These are phyloP conservation scores for Pseudogymnoascus sp. DNA, from an alignment of 2,329 filamentous ascomycete genomes.

Conservation along the genomic window DNA sequence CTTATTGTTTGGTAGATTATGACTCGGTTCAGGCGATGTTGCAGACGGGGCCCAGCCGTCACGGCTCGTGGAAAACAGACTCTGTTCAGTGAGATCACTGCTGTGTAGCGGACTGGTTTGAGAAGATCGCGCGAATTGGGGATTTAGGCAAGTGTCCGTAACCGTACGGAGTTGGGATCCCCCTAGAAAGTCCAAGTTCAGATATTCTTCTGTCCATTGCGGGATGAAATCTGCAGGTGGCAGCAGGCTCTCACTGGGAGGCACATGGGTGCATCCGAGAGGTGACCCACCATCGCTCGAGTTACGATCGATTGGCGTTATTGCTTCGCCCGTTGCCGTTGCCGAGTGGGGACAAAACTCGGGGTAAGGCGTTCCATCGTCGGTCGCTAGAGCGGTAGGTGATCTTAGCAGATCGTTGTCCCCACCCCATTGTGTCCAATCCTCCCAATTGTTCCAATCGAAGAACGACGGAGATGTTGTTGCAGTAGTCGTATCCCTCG, in stretches of 20 bases:
- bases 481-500: background rate
- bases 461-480: background rate
- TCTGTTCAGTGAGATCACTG: background rate
- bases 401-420: background rate
- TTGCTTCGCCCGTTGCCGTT: background rate
- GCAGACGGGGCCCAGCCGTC: background rate
- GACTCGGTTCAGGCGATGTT: background rate
- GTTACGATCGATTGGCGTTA: background rate
- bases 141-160: background rate
- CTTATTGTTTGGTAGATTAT: conserved; percentile 19
- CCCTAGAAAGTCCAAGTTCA: background rate
- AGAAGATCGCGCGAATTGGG: background rate
- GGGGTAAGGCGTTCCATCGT: background rate
- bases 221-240: background rate
- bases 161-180: background rate
- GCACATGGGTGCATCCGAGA: background rate
- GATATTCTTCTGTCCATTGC: background rate
- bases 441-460: background rate
- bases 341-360: background rate
- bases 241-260: background rate
- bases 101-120: background rate
- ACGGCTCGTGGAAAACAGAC: background rate
- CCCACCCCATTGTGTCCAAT: background rate
- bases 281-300: background rate
- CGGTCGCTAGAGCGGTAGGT: background rate